Conservation (phyloP, 2,329 filamentous ascomycete species). For the Hypoxylon sp. region DNA sequence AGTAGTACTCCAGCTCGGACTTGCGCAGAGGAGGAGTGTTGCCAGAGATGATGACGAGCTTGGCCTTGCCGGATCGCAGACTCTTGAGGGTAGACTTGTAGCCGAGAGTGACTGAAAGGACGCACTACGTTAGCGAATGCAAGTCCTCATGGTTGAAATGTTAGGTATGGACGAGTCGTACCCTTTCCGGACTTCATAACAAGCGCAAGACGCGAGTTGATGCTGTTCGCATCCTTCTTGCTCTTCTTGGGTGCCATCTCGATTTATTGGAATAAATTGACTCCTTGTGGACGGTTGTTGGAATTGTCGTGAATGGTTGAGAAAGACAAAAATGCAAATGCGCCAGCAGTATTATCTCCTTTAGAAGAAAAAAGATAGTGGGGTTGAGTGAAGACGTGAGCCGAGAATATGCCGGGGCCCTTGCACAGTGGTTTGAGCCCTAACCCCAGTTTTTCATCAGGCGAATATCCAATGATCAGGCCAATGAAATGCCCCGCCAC, state of each 20-base stretch:
- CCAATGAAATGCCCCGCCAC: constrained; percentile 38
- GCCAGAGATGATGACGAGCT: constrained; percentile 94
- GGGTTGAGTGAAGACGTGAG: constrained; percentile 15
- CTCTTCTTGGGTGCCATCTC: constrained; percentile 80
- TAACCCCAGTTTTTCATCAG: constrained; percentile 52
- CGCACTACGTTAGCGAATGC: constrained; percentile 58
- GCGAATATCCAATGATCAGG: constrained; percentile 36
- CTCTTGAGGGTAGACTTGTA: constrained; percentile 92
- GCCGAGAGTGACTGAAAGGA: constrained; percentile 78
- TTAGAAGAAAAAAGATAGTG: constrained; percentile 29
- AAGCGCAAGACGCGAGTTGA: constrained; percentile 59
- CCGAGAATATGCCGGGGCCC: constrained; percentile 28
- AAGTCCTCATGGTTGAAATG: constrained; percentile 71
- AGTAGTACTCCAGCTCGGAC: constrained; percentile 96
- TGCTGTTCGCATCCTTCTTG: constrained; percentile 88
- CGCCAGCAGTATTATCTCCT: constrained; percentile 12
- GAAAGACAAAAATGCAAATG: constrained; percentile 19
- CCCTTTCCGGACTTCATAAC: constrained; percentile 67
- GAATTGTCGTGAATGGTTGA: constrained; percentile 21
- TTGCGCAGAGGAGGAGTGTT: constrained; percentile 99
- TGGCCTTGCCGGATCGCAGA: constrained; percentile 95
- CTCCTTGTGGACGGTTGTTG: constrained; percentile 17
- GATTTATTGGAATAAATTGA: constrained; percentile 57
- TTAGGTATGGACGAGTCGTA: constrained; percentile 66
- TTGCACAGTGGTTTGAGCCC: constrained; percentile 47